Conservation (phyloP, 768 basidiomycete genomes). For the Leucocoprinus sp. region DNA sequence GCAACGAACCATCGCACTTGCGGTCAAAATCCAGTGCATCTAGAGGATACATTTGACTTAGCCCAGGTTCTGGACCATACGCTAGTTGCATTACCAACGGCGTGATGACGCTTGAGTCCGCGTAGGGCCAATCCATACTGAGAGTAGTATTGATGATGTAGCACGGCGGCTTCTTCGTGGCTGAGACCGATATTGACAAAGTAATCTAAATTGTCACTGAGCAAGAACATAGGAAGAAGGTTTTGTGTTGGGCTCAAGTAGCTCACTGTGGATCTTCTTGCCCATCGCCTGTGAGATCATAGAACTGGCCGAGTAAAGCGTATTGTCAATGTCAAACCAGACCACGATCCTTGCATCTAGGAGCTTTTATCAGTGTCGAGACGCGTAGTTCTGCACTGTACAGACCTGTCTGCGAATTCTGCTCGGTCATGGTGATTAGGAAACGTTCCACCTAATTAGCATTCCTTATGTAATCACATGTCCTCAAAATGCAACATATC, state of each 20-base stretch:
- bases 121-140: conserved; percentile 80
- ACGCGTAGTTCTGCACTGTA: background rate
- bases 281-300: conserved; percentile 78
- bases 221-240: no score
- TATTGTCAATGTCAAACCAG: conserved; percentile 87
- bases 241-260: background rate
- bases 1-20: conserved; percentile 78
- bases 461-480: no score
- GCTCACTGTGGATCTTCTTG: conserved; percentile 62
- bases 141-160: conserved; percentile 68
- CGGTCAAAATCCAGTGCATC: conserved; percentile 81
- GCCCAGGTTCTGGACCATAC: background rate
- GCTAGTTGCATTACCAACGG: conserved; percentile 47
- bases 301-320: conserved; percentile 70
- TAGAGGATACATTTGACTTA: conserved; percentile 10
- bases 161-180: conserved; percentile 57
- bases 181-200: conserved; percentile 63
- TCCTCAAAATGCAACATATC: background rate
- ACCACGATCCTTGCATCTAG: conserved; percentile 53
- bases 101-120: conserved; percentile 68
- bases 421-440: conserved; percentile 5
- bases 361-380: conserved; percentile 7
- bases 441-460: no score
- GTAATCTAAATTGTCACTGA: conserved; percentile 35
- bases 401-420: background rate